Base-by-base conservation (phyloP, 495 filamentous ascomycete species). In the Venustampulla echinocandica region DNA sequence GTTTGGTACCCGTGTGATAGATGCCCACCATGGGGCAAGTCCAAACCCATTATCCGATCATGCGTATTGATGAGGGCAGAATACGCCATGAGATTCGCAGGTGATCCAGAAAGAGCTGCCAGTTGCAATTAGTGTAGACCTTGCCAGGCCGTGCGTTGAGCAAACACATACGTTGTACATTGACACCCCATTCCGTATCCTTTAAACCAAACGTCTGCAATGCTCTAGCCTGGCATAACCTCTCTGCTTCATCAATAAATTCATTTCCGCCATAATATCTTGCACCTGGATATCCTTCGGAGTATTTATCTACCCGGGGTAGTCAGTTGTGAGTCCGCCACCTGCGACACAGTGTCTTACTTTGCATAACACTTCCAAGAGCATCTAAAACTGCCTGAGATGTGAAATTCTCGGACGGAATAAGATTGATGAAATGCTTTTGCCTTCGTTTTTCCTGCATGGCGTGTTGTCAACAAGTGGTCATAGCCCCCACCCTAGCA, bases 401-500 rank as follows among this genome's bases (percentile, higher is more conserved):
- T 9, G 92, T 97, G 65, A 98, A 97, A 69, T 98, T 98, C 68
- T 98, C 92, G 17, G 92, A 98, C 13, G 92, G 92, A 50, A 98
- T 98, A 45, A 98, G 79, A 69, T 97, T 97, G 66, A 98, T 90
- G 64, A 95, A 97, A 59, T 96, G 85, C 67, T 94, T 90, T 63
- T 98, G 92, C 51, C 92, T 77, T 49, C 73, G 73, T 79, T 95
- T 96, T 71, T 98, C 90, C 88, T 96, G 56, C 15, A 47, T 6
- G 9, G 17, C 17, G 22, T 10, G 17, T 40, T 19, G 20, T 20
- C 37, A 9, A n/a, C 17, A 40, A 21, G 18, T 10, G 5, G 3
- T 19, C 10, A 40, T 20, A 20, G 18, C 10, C 10, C 10, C 10
- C 7, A n/a, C 11, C 17, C 15, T 9, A 10, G 15, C 7, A 11